Conservation (phyloP, 2,329 filamentous ascomycete species). For the Chrysoporthe austroafricana region DNA sequence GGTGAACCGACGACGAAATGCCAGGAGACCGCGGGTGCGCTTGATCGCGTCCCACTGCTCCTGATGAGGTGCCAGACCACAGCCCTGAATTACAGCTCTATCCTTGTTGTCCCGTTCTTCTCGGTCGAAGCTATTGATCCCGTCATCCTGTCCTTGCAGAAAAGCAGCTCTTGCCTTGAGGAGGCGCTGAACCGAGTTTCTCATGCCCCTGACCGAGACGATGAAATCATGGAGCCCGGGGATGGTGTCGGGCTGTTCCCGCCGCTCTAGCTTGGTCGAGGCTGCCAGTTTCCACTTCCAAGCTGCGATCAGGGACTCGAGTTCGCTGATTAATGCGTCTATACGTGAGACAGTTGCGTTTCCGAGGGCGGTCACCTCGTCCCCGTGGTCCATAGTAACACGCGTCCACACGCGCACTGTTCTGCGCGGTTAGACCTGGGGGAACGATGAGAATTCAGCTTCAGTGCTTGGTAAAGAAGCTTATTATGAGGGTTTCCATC, state of each 20-base stretch:
- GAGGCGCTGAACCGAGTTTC: constrained; percentile 25
- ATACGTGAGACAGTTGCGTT: constrained; percentile 20
- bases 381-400: constrained; percentile 9
- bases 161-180: constrained; percentile 13
- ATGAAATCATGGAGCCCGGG: constrained; percentile 29
- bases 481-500: background rate
- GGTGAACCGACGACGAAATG: constrained; percentile 26
- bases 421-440: background rate
- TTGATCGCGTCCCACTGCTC: constrained; percentile 29
- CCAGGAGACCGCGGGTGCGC: constrained; percentile 25
- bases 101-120: constrained; percentile 29
- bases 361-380: constrained; percentile 17
- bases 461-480: background rate
- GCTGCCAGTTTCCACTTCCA: constrained; percentile 22
- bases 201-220: constrained; percentile 24
- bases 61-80: constrained; percentile 21
- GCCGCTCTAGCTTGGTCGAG: constrained; percentile 25
- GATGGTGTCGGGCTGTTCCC: constrained; percentile 25
- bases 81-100: constrained; percentile 19
- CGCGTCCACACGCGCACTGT: background rate
- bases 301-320: constrained; percentile 22
- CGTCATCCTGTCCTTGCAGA: background rate
- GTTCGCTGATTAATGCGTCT: constrained; percentile 19
- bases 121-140: background rate
- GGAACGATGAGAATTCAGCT: background rate